These are phyloP conservation scores for Beauveria australis DNA, from an alignment of 2,329 filamentous ascomycete genomes.

Conservation along the genomic window DNA sequence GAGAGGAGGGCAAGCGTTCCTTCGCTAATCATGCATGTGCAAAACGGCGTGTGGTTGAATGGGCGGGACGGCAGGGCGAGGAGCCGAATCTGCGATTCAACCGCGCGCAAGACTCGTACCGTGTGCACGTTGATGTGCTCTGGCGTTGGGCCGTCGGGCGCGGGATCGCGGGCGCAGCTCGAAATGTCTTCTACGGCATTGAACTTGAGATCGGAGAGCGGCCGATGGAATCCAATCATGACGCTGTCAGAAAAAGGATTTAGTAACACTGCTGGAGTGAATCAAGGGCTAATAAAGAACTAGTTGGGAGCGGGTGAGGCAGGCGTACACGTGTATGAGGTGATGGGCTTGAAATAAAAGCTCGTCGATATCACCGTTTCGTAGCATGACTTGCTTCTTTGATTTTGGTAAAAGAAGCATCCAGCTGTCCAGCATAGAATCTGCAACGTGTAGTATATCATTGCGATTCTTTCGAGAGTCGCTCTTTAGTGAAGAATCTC, in stretches of 20 bases:
- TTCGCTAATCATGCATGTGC: conserved; percentile 32
- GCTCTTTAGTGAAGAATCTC: conserved; percentile 18
- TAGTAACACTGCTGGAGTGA: not conserved
- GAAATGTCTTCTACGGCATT: conserved; percentile 30
- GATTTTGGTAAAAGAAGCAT: conserved; percentile 26
- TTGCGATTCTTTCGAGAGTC: conserved; percentile 18
- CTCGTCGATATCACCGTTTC: conserved; percentile 21
- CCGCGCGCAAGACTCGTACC: conserved; percentile 27
- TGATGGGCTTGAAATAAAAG: conserved; percentile 23
- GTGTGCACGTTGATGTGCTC: conserved; percentile 29
- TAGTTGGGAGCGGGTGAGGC: not conserved
- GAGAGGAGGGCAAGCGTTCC: conserved; percentile 28
- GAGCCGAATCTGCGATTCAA: conserved; percentile 30
- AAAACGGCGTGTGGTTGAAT: conserved; percentile 31
- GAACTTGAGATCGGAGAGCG: conserved; percentile 30
- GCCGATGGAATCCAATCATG: conserved; percentile 28
- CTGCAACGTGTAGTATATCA: conserved; percentile 24
- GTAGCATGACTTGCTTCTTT: conserved; percentile 24
- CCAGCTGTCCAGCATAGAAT: conserved; percentile 31
- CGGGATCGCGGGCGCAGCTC: conserved; percentile 24
- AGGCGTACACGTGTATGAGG: conserved; percentile 19
- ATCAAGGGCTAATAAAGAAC: too few species aligned
- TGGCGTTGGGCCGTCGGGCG: conserved; percentile 12
- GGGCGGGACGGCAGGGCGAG: conserved; percentile 26
- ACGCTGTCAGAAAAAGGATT: conserved; percentile 18